These are phyloP conservation scores for Friedmanniomyces simplex DNA, from an alignment of 495 filamentous ascomycete genomes.

Conservation along the genomic window DNA sequence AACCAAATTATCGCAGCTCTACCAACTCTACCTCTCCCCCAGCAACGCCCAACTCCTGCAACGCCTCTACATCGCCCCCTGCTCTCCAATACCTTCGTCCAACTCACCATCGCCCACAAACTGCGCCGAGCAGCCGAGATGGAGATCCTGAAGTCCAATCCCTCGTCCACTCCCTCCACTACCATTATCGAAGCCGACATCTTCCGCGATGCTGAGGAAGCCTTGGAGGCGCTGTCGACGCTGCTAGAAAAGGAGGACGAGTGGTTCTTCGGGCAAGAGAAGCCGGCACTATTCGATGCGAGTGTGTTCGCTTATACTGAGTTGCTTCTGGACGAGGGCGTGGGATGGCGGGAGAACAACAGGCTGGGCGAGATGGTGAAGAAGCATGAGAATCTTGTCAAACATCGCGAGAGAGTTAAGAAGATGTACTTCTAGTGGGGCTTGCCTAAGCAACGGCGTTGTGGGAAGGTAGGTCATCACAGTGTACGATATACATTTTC, in stretches of 20 bases:
- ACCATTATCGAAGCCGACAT: slow-evolving; percentile 54
- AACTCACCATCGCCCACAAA: slow-evolving; percentile 48
- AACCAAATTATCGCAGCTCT: slow-evolving; percentile 42
- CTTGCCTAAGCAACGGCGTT: too few species aligned
- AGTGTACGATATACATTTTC: too few species aligned
- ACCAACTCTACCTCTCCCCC: slow-evolving; percentile 64
- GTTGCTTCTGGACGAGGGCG: slow-evolving; percentile 52
- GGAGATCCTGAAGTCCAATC: slow-evolving; percentile 57
- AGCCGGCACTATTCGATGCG: slow-evolving; percentile 73
- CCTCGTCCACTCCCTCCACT: slow-evolving; percentile 7
- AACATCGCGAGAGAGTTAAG: slow-evolving; percentile 43
- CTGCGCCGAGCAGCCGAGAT: slow-evolving; percentile 59
- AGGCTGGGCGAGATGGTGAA: slow-evolving; percentile 25
- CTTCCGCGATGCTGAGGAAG: slow-evolving; percentile 57
- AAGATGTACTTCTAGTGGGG: slow-evolving; percentile 29
- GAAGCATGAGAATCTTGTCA: slow-evolving; percentile 39
- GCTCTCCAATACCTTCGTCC: slow-evolving; percentile 54
- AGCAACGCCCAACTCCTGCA: slow-evolving; percentile 45
- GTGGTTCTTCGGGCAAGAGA: slow-evolving; percentile 55
- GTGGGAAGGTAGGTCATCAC: too few species aligned
- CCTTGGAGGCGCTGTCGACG: slow-evolving; percentile 64
- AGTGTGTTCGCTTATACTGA: slow-evolving; percentile 86
- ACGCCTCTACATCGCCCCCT: slow-evolving; percentile 60
- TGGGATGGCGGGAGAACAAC: slow-evolving; percentile 43
- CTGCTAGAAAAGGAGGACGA: slow-evolving; percentile 51